Base-by-base conservation (phyloP, 352 stramenopile genomes). In the Aphanomyces euteiches region DNA sequence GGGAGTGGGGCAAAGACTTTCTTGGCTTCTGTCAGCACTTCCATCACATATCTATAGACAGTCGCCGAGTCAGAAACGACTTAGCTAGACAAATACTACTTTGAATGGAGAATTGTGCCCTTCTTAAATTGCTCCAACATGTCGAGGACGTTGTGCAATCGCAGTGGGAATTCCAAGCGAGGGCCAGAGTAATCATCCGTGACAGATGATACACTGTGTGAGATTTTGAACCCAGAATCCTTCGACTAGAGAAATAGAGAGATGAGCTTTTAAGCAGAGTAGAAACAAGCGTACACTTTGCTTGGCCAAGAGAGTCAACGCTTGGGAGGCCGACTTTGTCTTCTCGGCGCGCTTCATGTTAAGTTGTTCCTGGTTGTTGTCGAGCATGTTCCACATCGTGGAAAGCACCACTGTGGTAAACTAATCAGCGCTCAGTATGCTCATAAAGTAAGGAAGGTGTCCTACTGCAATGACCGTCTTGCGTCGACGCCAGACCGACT, bases 71-170 rank as follows among this genome's bases (percentile, higher is more conserved):
- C n/a, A 47, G 40, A 8, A 7, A 34, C 8, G 17, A n/a, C 21
- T 10, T 69, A 68, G 57, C 8, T 12, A 7, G 38, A 21, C 28
- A 28, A 48, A 12, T 34, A 4, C 2, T 73, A 84, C 75, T 96
- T 97, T 79, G 92, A 84, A 75, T 97, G 90, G 39, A 98, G 72
- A 1, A 95, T 72, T 37, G 84, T 75, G 28, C 87, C 92, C 45
- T 86, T 87, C 72, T 97, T 97, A 69, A 97, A 98, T 5, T 91
- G 82, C 61, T 97, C 90, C 41, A 98, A 75, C 77, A 97, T 87
- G 10, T 88, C 79, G 45, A 97, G 68, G 40, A 97, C 87, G 67
- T 92, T 93, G 5, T 87, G 75, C 10, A 96, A 78, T 19, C 83
- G 83, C 67, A 97, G 72, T 5, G 91, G 91, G 81, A 94, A 97